Evolutionary conservation across 352 stramenopile genomes (phyloP), one percentile per base, ranked within the genome.

Genomic region (Heterotrichella gracilis): DNA sequence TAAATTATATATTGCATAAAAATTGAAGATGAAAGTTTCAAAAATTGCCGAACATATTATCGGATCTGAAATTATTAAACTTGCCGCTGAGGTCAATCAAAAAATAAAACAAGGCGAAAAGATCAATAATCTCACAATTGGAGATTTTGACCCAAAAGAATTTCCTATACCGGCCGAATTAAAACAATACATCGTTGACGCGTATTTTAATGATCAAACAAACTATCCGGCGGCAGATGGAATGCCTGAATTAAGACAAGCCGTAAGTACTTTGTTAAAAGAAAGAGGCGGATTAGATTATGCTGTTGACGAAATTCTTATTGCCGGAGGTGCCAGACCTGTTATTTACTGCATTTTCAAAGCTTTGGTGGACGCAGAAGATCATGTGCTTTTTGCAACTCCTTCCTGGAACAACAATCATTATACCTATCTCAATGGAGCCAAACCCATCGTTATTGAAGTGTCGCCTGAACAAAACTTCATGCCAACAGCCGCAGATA

Each of bases 121-220:
- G n/a, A 53, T 53, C 9, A 17, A 17, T 53, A 53, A 53, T 53
- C 32, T 53, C 32, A 53, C 32, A 9, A 53, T 53, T 17, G 32
- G 32, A 9, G 32, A 53, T 53, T 53, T 53, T 53, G n/a, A 53
- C n/a, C 32, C 32, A 53, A 53, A 53, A 53, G 32, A 53, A n/a
- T 53, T 53, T 53, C 32, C 32, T 17, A 53, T 53, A 17, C 32
- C 32, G 9, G 32, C 32, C 9, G 32, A 53, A 53, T 53, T 53
- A 53, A 53, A 53, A 53, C 32, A 53, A 53, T 53, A 53, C 32
- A 53, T 53, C n/a, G n/a, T 53, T 53, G 32, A 53, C 32, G 32
- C 9, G n/a, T 53, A 53, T n/a, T 17, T 17, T n/a, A 53, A 53
- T n/a, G 32, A 53, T 53, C 32, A 53, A 53, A 53, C 32, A 9